Base-by-base conservation (phyloP, 1,284 basidiomycete genomes). In the Cryptococcus sp. region DNA sequence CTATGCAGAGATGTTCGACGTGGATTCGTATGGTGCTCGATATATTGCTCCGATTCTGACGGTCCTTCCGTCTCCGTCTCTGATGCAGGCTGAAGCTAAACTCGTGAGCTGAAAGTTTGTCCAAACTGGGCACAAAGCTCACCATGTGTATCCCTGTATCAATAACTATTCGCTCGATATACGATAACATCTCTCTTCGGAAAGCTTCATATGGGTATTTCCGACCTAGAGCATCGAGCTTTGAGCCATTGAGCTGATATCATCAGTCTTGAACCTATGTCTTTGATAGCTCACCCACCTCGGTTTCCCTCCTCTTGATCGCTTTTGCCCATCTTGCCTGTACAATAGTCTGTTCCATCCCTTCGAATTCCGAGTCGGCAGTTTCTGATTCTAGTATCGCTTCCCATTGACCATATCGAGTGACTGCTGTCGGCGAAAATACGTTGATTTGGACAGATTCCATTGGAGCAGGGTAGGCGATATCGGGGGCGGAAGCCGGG, bases 361-460 rank as follows among this genome's bases (percentile, higher is more conserved):
- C 49, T 23, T 32, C 32, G 37, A 49, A n/a, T 6, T 42, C 47
- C 8, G 48, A 31, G 13, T 30, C 41, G 10, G 30, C 42, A 23
- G 13, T 38, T 36, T 47, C 49, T 3, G 23, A 13, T 4, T 30
- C 45, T 14, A 7, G 14, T 44, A 5, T 13, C 42, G 34, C 4
- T 23, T 53, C 53, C 67, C 68, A 71, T 33, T 62, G 62, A 8
- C 66, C 65, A 46, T 58, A 63, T 15, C 60, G 52, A 3, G 46
- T 46, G 2, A 67, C 42, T 1, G 67, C 59, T 5, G 59, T 57
- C 3, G 61, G 47, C 4, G 61, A 60, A 55, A 68, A 68, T 2
- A 68, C 52, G 23, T 63, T 41, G 10, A 10, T 10, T 41, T 10
- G 38, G n/a, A 41, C 38, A 10, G 38, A 41, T 10, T 10, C 38